Conservation (phyloP, 2,329 filamentous ascomycete species). For the Stagonosporopsis cucurbitacearum region DNA sequence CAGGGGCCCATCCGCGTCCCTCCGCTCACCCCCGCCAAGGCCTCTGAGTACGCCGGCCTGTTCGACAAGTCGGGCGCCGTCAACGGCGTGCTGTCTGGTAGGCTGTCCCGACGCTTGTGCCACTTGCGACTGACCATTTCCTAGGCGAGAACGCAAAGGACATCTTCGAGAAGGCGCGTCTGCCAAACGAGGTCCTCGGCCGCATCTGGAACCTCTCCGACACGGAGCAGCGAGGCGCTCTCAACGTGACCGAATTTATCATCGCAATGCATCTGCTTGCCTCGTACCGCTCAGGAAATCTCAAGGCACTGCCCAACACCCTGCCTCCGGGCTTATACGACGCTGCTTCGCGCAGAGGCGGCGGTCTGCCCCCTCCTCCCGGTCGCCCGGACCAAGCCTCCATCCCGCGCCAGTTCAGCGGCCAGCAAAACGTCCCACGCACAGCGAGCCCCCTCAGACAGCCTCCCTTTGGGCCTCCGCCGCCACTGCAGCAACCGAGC, state of each 20-base stretch:
- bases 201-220: slow-evolving; percentile 96
- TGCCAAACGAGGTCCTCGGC: slow-evolving; percentile 90
- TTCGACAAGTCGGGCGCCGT: slow-evolving; percentile 88
- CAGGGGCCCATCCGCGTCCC: slow-evolving; percentile 81
- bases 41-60: slow-evolving; percentile 83
- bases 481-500: slow-evolving; percentile 62
- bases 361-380: slow-evolving; percentile 49
- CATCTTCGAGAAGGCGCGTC: slow-evolving; percentile 91
- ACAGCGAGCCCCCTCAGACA: slow-evolving; percentile 66
- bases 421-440: slow-evolving; percentile 57
- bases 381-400: slow-evolving; percentile 62
- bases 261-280: slow-evolving; percentile 98
- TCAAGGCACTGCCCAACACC: slow-evolving; percentile 79
- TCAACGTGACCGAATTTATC: slow-evolving; percentile 90
- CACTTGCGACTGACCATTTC: slow-evolving; percentile 8
- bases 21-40: slow-evolving; percentile 85
- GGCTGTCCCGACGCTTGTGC: slow-evolving; percentile 5
- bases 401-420: slow-evolving; percentile 84
- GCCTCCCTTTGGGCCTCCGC: slow-evolving; percentile 56
- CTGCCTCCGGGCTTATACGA: slow-evolving; percentile 89
- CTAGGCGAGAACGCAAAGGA: slow-evolving; percentile 83
- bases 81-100: slow-evolving; percentile 75
- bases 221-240: slow-evolving; percentile 85
- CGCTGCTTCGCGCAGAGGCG: slow-evolving; percentile 72
- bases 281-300: slow-evolving; percentile 82